A percentile compares a stretch with the other conserved stretches of the same genome.
phyloP scores from a whole-genome alignment of 108 stramenopile species.

The Skeletonema marinoi region DNA sequence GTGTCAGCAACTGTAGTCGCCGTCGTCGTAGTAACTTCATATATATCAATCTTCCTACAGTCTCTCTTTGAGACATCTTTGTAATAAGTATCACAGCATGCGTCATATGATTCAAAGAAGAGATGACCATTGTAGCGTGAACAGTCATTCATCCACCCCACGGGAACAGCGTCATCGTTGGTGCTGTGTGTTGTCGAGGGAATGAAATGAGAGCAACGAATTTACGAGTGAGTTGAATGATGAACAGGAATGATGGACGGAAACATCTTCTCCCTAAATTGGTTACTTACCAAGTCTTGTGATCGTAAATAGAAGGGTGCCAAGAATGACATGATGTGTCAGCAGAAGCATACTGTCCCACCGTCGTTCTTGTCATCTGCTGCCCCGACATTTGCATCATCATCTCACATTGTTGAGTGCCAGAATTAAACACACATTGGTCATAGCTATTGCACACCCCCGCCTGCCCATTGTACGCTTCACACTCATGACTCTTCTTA shows the following conservation, averaged over 20 bases:
- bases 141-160: background rate
- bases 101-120: background rate
- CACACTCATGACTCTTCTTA: background rate
- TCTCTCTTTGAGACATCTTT: background rate
- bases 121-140: background rate
- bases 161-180: background rate
- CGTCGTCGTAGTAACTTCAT: too few species aligned
- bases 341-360: background rate
- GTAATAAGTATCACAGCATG: background rate
- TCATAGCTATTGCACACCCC: background rate
- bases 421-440: background rate
- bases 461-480: background rate
- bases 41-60: too few species aligned
- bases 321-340: background rate
- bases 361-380: too few species aligned
- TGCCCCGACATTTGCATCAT: background rate
- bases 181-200: background rate
- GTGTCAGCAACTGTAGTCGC: background rate
- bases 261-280: too few species aligned
- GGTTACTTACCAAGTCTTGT: background rate
- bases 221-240: background rate
- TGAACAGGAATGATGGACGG: too few species aligned
- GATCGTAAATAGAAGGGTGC: background rate
- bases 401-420: background rate
- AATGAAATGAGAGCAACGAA: background rate